Evolutionary conservation across 306 rosid genomes (phyloP), one percentile per base, ranked within the genome.

Genomic region (Adenanthera pavonina): DNA sequence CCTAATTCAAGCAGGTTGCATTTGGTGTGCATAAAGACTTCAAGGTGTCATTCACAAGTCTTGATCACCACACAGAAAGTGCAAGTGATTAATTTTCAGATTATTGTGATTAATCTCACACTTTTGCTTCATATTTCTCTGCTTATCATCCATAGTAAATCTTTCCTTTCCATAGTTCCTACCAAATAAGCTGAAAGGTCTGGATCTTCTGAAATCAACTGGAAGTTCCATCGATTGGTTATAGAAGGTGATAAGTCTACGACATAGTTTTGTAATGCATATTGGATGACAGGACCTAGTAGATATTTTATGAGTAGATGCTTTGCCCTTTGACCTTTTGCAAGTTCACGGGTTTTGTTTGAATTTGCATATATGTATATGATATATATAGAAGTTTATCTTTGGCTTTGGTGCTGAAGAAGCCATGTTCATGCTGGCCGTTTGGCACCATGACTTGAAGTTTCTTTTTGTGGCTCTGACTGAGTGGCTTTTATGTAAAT

Each of bases 141-240:
- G 33, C 53, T 16, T 36, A 13, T 30, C 38, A n/a, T n/a, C 35
- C 72, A 61, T 57, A 16, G 68, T 48, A 66, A 36, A 41, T 81
- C 54, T 74, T 77, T 67, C 73, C 64, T 73, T 10, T 43, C 66
- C 44, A 25, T 41, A 56, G 79, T 77, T 85, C 78, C 80, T 38
- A 62, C 72, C 30, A 72, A 72, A 62, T 17, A 54, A 35, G 35
- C 68, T 13, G 40, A 77, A 52, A 65, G 38, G 34, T 47, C 80
- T 64, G 68, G 67, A 73, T 81, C 61, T 77, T 77, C 69, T 79
- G 76, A 74, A 65, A 46, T 72, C 67, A 48, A 35, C 66, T 62
- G 48, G 71, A 65, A 15, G 61, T 85, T 81, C 68, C 41, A 16
- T 75, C 69, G 34, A 5, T 25, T 68, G 44, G 46, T 41, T 74